Evolutionary conservation across 192 early-diverging fungal genomes (phyloP).

Genomic region (Thamnidium elegans): DNA sequence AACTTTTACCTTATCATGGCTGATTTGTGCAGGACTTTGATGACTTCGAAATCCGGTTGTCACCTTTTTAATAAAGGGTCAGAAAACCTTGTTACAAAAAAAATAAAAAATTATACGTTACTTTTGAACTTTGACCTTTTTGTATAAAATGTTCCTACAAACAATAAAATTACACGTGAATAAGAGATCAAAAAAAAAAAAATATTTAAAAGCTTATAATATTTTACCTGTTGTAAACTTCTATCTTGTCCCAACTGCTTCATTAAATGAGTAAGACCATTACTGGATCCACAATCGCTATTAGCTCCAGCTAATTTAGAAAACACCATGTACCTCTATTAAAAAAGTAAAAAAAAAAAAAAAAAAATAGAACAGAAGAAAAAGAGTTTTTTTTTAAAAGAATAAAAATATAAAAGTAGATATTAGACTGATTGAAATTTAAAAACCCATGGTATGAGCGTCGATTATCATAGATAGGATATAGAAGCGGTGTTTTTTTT

Average conservation of each 20-base stretch:
- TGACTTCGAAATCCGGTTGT: not conserved
- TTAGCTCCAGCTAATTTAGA: conserved; percentile 13
- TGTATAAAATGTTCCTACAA: not conserved
- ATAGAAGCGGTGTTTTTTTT: too few relatives aligned
- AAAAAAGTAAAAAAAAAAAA: too few relatives aligned
- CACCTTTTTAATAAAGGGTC: not conserved
- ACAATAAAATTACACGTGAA: not conserved
- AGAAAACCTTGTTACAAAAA: not conserved
- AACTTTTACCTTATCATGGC: not conserved
- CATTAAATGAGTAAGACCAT: conserved; percentile 11
- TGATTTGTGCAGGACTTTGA: too few relatives aligned
- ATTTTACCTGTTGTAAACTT: conserved; percentile 8
- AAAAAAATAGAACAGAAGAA: too few relatives aligned
- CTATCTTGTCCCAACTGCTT: conserved; percentile 7
- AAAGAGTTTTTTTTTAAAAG: too few relatives aligned
- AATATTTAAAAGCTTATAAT: not conserved
- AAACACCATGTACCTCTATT: conserved; percentile 15
- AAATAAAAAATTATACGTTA: not conserved
- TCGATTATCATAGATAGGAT: too few relatives aligned
- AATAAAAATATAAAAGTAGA: too few relatives aligned
- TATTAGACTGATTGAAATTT: too few relatives aligned
- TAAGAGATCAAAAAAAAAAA: not conserved
- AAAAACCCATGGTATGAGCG: too few relatives aligned
- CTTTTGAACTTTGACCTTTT: conserved; percentile 13
- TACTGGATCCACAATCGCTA: conserved; percentile 8